These are phyloP conservation scores for Scheffersomyces titani DNA, from an alignment of 1,139 yeast genomes.

Conservation along the genomic window DNA sequence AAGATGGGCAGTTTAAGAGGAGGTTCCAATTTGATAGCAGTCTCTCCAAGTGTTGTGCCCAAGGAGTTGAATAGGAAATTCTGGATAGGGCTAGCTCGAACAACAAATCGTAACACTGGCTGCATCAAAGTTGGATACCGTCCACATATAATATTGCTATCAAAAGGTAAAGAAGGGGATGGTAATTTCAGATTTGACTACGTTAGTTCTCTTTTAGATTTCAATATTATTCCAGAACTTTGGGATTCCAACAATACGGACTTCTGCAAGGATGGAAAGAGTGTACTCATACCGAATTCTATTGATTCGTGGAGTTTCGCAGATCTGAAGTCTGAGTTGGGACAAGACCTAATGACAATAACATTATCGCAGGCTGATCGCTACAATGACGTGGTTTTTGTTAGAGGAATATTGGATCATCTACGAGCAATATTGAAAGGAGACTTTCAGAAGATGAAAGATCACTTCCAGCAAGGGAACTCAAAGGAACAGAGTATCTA, in stretches of 20 bases:
- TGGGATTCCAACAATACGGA: conserved; percentile 12
- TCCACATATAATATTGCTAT: conserved; percentile 19
- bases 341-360: conserved; percentile 19
- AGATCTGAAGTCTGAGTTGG: not conserved
- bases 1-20: conserved; percentile 18
- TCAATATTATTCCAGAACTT: conserved; percentile 18
- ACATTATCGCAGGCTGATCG: conserved; percentile 22
- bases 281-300: conserved; percentile 22
- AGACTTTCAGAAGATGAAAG: not conserved
- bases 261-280: conserved; percentile 20
- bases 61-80: not conserved
- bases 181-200: conserved; percentile 14
- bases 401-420: conserved; percentile 19
- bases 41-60: not conserved
- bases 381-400: conserved; percentile 16
- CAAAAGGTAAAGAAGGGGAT: conserved; percentile 8
- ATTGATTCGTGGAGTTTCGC: conserved; percentile 16
- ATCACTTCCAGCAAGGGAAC: not conserved
- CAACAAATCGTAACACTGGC: not conserved
- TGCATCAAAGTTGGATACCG: conserved; percentile 15
- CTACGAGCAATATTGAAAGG: conserved; percentile 10
- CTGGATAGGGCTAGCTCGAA: conserved; percentile 3
- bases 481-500: not conserved
- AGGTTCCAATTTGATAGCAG: conserved; percentile 12
- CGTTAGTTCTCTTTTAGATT: conserved; percentile 20